A percentile compares a stretch with the other conserved stretches of the same genome.
phyloP scores from a whole-genome alignment of 2,329 filamentous ascomycete genomes.

The Cladophialophora chaetospira region DNA sequence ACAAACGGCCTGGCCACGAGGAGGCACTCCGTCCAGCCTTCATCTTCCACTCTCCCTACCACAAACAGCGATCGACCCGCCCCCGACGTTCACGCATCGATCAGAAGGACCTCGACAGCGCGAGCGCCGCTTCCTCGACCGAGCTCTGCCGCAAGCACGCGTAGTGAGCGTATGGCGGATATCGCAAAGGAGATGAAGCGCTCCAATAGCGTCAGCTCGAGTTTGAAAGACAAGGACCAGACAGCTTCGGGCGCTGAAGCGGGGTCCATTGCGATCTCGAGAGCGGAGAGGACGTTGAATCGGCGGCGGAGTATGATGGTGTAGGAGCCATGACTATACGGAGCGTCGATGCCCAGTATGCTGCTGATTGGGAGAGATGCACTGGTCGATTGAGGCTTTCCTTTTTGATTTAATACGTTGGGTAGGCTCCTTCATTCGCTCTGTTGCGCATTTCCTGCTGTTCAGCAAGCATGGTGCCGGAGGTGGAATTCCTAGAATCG shows the following conservation, averaged over 20 bases:
- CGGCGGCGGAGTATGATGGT: slow-evolving; percentile 32
- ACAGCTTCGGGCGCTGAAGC: background rate
- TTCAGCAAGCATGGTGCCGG: slow-evolving; percentile 2
- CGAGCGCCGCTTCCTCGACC: slow-evolving; percentile 7
- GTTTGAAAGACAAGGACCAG: background rate
- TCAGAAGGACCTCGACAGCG: background rate
- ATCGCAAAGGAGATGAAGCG: slow-evolving; percentile 15
- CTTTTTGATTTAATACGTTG: slow-evolving; percentile 7
- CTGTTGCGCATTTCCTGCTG: background rate
- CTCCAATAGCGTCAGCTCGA: slow-evolving; percentile 21
- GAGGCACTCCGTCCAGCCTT: slow-evolving; percentile 25
- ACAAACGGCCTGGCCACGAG: background rate
- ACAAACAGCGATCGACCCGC: background rate
- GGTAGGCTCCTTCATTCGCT: background rate
- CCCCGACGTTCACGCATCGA: background rate
- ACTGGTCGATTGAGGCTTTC: background rate
- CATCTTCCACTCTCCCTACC: slow-evolving; percentile 4
- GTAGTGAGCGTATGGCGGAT: background rate
- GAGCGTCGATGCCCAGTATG: background rate
- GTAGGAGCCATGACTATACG: slow-evolving; percentile 1
- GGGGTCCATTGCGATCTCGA: background rate
- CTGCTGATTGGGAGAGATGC: no score
- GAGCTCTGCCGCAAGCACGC: slow-evolving; percentile 11
- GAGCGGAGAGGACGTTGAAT: slow-evolving; percentile 28
- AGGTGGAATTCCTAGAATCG: background rate